phyloP scores from a whole-genome alignment of 352 stramenopile genomes.

The Phytophthora pseudosyringae region DNA sequence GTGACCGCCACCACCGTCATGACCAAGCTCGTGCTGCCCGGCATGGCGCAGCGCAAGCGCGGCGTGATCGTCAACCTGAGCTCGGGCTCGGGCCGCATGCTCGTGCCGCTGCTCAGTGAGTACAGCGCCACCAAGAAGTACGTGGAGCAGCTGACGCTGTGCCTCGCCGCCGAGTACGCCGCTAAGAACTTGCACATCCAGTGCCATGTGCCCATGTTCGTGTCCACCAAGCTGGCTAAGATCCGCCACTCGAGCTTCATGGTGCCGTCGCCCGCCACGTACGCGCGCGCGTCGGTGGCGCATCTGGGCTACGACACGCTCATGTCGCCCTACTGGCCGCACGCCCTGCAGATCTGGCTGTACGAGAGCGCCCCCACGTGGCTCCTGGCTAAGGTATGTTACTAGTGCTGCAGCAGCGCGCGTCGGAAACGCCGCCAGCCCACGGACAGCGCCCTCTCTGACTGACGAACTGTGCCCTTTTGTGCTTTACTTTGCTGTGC shows the following conservation, averaged over 20 bases:
- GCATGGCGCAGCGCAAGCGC: slow-evolving; percentile 95
- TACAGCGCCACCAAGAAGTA: slow-evolving; percentile 99
- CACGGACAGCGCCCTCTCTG: background rate
- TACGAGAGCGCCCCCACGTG: slow-evolving; percentile 90
- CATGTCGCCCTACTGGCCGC: slow-evolving; percentile 95
- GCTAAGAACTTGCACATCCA: slow-evolving; percentile 95
- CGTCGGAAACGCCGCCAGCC: background rate
- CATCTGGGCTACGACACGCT: slow-evolving; percentile 94
- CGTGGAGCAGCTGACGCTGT: slow-evolving; percentile 97
- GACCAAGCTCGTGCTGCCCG: slow-evolving; percentile 89
- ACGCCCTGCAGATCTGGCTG: slow-evolving; percentile 96
- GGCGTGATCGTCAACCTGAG: slow-evolving; percentile 98
- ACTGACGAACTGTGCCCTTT: slow-evolving; percentile 16
- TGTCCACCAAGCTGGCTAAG: slow-evolving; percentile 99
- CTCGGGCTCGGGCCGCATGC: slow-evolving; percentile 95
- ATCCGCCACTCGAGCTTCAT: slow-evolving; percentile 95
- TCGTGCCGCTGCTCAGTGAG: slow-evolving; percentile 95
- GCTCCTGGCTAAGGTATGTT: slow-evolving; percentile 81
- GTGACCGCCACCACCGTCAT: slow-evolving; percentile 79
- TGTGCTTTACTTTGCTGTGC: slow-evolving; percentile 10
- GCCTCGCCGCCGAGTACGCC: slow-evolving; percentile 95
- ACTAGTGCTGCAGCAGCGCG: slow-evolving; percentile 12
- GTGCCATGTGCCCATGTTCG: slow-evolving; percentile 99
- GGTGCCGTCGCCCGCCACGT: slow-evolving; percentile 92
- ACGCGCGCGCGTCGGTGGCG: slow-evolving; percentile 91